Evolutionary conservation across 202 grass and related monocot genomes (phyloP), one percentile per base, ranked within the genome.

Genomic region (Hordeum pubiflorum): DNA sequence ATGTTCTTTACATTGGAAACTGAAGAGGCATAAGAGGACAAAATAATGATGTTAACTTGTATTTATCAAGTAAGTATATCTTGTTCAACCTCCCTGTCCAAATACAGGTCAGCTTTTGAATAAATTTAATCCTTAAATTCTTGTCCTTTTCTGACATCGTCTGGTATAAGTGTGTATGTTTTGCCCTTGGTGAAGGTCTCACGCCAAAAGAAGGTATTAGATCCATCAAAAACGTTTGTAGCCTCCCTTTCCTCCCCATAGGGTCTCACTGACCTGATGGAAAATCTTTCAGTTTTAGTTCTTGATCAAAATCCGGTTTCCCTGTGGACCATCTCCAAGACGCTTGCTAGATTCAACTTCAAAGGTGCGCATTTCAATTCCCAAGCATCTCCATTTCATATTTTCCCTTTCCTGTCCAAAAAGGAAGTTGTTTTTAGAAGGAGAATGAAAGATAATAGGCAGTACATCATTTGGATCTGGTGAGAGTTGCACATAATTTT

Each of bases 91-190:
- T 38, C n/a, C 7, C n/a, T 69, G 63, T 50, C 54, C 14, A 61
- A 31, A 66, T 65, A 58, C 6, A 24, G 26, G 75, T 72, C 75
- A 72, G 62, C 65, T 72, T 72, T 72, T 21, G 20, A 63, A 3
- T 15, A 37, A 41, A 48, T 18, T 32, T 31, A 63, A n/a, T 70
- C 41, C 57, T 73, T 85, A 54, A 79, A 10, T 72, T 26, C 40
- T 85, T 24, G 75, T 79, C 75, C 23, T 83, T 73, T 79, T 79
- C 76, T 79, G 12, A 56, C 17, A 41, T 72, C 37, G 39, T 72
- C 50, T 72, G 22, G 23, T 79, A 65, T 79, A 79, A 63, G 36
- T 50, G 57, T 64, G 13, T 71, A 62, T 50, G 4, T 52, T 14
- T 52, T 12, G 33, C 15, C 66, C 57, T 6, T 14, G 3, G 21